Conservation (phyloP, 2,329 filamentous ascomycete species). For the Ophiosphaerella korrae region DNA sequence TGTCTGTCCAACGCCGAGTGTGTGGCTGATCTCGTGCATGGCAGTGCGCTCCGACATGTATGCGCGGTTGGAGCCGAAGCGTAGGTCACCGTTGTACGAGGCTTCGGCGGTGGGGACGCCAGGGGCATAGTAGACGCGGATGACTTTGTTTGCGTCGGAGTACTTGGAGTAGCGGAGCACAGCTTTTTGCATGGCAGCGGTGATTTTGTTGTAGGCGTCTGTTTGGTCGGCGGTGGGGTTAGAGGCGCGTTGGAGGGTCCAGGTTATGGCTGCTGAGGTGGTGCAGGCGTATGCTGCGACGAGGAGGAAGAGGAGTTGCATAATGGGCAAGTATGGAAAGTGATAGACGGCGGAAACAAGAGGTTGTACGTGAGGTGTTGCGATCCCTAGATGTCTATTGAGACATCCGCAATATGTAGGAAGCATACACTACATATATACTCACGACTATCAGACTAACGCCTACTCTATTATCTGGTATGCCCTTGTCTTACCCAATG, state of each 20-base stretch:
- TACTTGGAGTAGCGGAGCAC: conserved; percentile 31
- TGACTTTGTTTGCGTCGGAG: conserved; percentile 31
- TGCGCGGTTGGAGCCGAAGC: conserved; percentile 38
- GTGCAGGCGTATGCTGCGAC: conserved; percentile 25
- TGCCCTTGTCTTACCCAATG: not conserved
- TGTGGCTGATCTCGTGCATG: conserved; percentile 44
- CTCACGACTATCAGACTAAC: not conserved
- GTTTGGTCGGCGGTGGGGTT: conserved; percentile 39
- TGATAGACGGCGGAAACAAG: not conserved
- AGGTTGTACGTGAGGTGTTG: not conserved
- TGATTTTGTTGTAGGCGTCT: conserved; percentile 40
- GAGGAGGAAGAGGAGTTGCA: conserved; percentile 29
- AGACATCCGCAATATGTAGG: not conserved
- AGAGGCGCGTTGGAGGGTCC: conserved; percentile 32
- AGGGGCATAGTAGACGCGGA: conserved; percentile 37
- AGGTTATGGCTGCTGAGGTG: conserved; percentile 29
- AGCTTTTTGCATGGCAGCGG: conserved; percentile 38
- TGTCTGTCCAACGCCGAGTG: conserved; percentile 42
- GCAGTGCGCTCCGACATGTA: conserved; percentile 45
- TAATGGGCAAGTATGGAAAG: conserved; percentile 7
- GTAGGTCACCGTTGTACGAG: conserved; percentile 42
- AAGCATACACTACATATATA: not conserved
- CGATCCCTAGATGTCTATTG: too few relatives aligned
- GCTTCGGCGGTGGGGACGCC: conserved; percentile 43
- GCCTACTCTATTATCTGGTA: not conserved